Evolutionary conservation across 176 grass and related monocot genomes (phyloP), one percentile per base, ranked within the genome.

Genomic region (Raddia distichophylla): DNA sequence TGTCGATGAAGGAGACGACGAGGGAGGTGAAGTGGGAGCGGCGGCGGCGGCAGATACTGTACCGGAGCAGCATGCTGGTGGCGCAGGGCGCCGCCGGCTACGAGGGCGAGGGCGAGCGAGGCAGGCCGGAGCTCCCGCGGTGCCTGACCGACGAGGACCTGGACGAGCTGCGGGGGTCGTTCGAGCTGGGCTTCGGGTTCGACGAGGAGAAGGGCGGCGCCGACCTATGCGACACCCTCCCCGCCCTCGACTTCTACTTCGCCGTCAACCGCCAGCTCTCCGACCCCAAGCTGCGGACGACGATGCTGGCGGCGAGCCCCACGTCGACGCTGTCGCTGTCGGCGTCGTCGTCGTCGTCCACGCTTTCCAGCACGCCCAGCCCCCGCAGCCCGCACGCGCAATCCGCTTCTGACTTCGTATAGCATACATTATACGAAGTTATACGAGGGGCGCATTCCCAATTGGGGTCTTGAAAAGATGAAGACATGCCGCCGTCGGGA

Each of bases 181-280:
- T 90, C 15, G 78, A 90, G 87, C 87, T 90, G 12, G 78, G 87
- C 3, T 90, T 90, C 15, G 66, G 87, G 5, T 90, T 90, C 50
- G 67, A 90, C 43, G 83, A 90, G 83, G 87, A 78, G 71, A 58
- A 64, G 15, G 83, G 87, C 1, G 65, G 58, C 1, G 57, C 74
- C 4, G 40, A 86, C 67, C 87, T 85, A 27, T 75, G 78, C 33
- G 22, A 86, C 73, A 90, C 87, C 8, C 83, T 86, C 22, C 87
- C 83, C 6, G 87, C 87, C 18, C 73, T 90, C 2, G 83, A 90
- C 32, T 78, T 85, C 51, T 90, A 86, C 87, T 86, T 90, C 59
- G 78, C 83, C 33, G 58, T 90, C 13, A 90, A 73, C 78, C 78
- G 78, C 20, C 83, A 86, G 64, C 50, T 82, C 18, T 86, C 78